Conservation (phyloP, 768 basidiomycete genomes). For the Lentinula edodes region DNA sequence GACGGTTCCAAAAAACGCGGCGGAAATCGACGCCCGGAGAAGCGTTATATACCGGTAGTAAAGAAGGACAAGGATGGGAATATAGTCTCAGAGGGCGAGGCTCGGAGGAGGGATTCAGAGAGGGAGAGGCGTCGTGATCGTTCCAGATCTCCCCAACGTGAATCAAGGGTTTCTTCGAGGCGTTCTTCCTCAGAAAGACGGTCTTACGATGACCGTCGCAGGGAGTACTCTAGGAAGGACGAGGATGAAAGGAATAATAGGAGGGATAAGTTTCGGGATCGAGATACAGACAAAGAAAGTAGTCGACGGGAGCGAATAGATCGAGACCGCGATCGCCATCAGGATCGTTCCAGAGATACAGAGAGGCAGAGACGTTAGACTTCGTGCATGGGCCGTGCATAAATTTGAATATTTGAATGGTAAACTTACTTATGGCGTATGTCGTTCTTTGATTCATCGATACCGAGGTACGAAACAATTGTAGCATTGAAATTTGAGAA, state of each 20-base stretch:
- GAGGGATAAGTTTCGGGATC: slow-evolving; percentile 20
- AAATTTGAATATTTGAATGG: not conserved
- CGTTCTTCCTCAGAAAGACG: slow-evolving; percentile 40
- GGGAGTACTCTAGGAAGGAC: slow-evolving; percentile 16
- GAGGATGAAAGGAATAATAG: slow-evolving; percentile 21
- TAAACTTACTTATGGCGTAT: not conserved
- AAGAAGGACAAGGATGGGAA: slow-evolving; percentile 55
- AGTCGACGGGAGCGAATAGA: not conserved
- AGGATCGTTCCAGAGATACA: not conserved
- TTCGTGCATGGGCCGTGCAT: not conserved
- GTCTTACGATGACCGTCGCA: slow-evolving; percentile 26
- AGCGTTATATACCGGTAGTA: slow-evolving; percentile 79
- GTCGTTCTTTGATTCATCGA: too few relatives aligned
- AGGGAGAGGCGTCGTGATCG: slow-evolving; percentile 22
- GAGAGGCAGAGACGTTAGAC: not conserved
- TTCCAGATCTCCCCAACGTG: slow-evolving; percentile 30
- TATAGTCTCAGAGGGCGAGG: slow-evolving; percentile 15
- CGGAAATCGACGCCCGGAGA: slow-evolving; percentile 48
- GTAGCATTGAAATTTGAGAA: too few relatives aligned
- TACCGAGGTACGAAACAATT: too few relatives aligned
- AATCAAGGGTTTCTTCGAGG: slow-evolving; percentile 39
- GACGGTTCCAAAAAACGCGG: slow-evolving; percentile 57
- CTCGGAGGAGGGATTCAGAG: slow-evolving; percentile 8
- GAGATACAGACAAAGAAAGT: slow-evolving; percentile 11
- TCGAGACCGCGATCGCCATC: not conserved